phyloP scores from a whole-genome alignment of 768 basidiomycete genomes.

The Tylopilus plumbeoviolaceoides region DNA sequence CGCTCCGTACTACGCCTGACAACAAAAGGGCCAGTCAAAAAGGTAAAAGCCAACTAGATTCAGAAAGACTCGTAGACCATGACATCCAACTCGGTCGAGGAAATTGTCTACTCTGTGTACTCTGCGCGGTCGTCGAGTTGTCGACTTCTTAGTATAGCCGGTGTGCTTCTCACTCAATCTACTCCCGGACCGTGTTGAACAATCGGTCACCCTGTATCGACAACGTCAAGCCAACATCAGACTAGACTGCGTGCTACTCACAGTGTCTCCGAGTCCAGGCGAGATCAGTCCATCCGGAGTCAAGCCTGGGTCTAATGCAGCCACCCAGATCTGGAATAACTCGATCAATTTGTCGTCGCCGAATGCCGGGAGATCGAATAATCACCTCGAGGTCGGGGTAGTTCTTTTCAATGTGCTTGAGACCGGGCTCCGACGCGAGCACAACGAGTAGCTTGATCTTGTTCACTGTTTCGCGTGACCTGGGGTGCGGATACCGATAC shows the following conservation, averaged over 20 bases:
- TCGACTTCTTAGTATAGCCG: neutral
- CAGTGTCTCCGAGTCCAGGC: slow-evolving; percentile 91
- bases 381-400: slow-evolving; percentile 80
- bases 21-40: too few species aligned
- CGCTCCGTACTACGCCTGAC: too few species aligned
- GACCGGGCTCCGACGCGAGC: slow-evolving; percentile 72
- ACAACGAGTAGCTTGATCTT: slow-evolving; percentile 81
- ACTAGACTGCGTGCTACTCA: slow-evolving; percentile 35
- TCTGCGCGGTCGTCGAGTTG: neutral
- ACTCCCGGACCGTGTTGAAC: slow-evolving; percentile 64
- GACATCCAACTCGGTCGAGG: neutral
- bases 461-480: slow-evolving; percentile 37
- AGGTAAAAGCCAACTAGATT: too few species aligned
- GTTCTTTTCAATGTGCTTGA: slow-evolving; percentile 56
- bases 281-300: slow-evolving; percentile 74
- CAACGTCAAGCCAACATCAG: neutral
- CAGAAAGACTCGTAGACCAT: too few species aligned
- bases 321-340: slow-evolving; percentile 71
- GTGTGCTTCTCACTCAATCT: neutral
- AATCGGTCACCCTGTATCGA: slow-evolving; percentile 71
- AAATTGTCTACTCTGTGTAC: neutral
- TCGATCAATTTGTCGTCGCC: neutral
- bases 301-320: slow-evolving; percentile 70
- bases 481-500: neutral
- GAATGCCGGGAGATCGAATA: neutral